Conservation (phyloP, 2,329 filamentous ascomycete genomes). For the Lachnellula occidentalis region DNA sequence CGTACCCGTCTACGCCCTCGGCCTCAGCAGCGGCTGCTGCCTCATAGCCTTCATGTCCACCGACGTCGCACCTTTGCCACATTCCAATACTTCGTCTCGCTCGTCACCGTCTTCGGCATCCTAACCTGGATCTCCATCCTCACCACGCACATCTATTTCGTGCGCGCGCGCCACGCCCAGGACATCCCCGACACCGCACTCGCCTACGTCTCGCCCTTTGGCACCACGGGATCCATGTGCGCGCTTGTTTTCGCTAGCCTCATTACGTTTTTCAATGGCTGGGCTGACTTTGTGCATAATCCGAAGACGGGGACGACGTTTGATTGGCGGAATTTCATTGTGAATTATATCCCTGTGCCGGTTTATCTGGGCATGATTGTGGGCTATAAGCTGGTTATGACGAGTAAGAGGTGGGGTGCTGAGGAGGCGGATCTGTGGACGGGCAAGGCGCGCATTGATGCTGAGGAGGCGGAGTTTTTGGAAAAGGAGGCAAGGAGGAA, state of each 20-base stretch:
- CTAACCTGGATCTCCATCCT: constrained; percentile 32
- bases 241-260: constrained; percentile 67
- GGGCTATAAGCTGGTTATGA: constrained; percentile 46
- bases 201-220: constrained; percentile 66
- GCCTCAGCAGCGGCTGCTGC: constrained; percentile 46
- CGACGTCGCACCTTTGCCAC: constrained; percentile 55
- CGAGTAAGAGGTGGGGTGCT: constrained; percentile 41
- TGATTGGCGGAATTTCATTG: constrained; percentile 61
- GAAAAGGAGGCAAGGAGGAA: constrained; percentile 19
- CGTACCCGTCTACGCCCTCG: constrained; percentile 44
- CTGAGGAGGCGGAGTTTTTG: constrained; percentile 45
- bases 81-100: constrained; percentile 67
- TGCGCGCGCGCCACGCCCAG: constrained; percentile 58
- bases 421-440: constrained; percentile 49
- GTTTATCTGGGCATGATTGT: constrained; percentile 55
- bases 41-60: constrained; percentile 61
- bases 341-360: constrained; percentile 57
- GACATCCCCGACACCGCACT: constrained; percentile 50
- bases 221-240: constrained; percentile 61
- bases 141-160: constrained; percentile 67
- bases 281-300: constrained; percentile 61
- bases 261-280: constrained; percentile 81
- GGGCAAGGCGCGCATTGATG: constrained; percentile 55
- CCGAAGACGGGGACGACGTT: constrained; percentile 39
- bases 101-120: constrained; percentile 42